Evolutionary conservation across 2,329 filamentous ascomycete species (phyloP).

Genomic region (Aspergillus felis): DNA sequence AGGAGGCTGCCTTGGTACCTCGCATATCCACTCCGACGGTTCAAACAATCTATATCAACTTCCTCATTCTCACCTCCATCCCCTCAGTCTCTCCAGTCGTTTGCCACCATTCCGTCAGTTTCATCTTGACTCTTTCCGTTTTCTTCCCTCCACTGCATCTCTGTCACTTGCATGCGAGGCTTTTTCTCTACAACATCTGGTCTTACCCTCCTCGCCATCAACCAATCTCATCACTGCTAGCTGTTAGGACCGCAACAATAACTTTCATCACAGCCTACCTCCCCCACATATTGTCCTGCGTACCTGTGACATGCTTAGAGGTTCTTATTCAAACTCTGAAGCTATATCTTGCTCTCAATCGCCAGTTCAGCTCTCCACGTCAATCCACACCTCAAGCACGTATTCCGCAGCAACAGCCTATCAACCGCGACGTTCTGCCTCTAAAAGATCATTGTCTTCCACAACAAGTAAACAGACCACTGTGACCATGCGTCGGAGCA

Average conservation of each 20-base stretch:
- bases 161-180: slow-evolving; percentile 11
- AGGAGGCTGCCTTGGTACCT: neutral
- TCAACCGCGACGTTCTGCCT: slow-evolving; percentile 11
- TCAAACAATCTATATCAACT: slow-evolving; percentile 2
- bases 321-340: slow-evolving; percentile 19
- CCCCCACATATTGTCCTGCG: slow-evolving; percentile 14
- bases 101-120: slow-evolving; percentile 6
- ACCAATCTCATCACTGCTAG: slow-evolving; percentile 5
- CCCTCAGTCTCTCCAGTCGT: neutral
- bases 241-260: neutral
- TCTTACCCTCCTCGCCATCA: slow-evolving; percentile 12
- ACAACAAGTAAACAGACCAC: slow-evolving; percentile 19
- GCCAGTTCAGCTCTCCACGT: slow-evolving; percentile 18
- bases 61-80: neutral
- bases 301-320: slow-evolving; percentile 19
- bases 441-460: slow-evolving; percentile 8
- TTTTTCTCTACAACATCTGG: slow-evolving; percentile 7
- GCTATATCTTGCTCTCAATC: slow-evolving; percentile 19
- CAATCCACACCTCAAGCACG: slow-evolving; percentile 16
- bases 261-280: slow-evolving; percentile 19
- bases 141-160: slow-evolving; percentile 7
- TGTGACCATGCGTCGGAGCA: slow-evolving; percentile 25
- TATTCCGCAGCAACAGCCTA: slow-evolving; percentile 11
- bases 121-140: slow-evolving; percentile 10
- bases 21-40: neutral